Conservation (phyloP, 768 basidiomycete genomes). For the Mycena venus region DNA sequence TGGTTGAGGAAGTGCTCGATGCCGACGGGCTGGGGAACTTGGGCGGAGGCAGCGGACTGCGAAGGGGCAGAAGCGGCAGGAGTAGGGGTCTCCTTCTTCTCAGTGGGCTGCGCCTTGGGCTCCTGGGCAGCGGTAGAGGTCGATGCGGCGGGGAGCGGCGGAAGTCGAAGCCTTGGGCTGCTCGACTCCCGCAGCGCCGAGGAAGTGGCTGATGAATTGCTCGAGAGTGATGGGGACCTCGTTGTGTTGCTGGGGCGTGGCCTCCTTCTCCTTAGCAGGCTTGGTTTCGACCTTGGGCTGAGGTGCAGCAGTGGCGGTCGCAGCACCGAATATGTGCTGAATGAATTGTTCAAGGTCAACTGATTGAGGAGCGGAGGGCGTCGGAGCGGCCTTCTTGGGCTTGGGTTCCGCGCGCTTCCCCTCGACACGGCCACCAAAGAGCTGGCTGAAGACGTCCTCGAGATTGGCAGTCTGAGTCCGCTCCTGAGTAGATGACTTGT, state of each 20-base stretch:
- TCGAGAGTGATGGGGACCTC: slow-evolving; percentile 24
- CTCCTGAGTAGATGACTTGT: neutral
- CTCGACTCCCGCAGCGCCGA: slow-evolving; percentile 17
- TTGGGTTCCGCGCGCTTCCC: neutral
- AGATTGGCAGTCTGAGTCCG: neutral
- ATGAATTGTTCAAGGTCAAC: slow-evolving; percentile 4
- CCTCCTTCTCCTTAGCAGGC: neutral
- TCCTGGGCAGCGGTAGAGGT: neutral
- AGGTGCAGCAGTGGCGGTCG: neutral
- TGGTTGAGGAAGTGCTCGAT: slow-evolving; percentile 8
- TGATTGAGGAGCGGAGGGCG: neutral
- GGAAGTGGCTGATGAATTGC: slow-evolving; percentile 27
- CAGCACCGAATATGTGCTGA: neutral
- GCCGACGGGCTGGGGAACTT: neutral
- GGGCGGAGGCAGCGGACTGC: neutral
- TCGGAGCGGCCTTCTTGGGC: neutral
- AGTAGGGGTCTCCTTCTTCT: neutral
- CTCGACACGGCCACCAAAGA: slow-evolving; percentile 11
- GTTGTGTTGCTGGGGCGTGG: neutral
- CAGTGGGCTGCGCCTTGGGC: neutral
- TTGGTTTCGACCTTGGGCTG: neutral
- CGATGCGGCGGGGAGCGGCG: neutral
- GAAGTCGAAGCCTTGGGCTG: slow-evolving; percentile 5
- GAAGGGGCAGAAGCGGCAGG: neutral
- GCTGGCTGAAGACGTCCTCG: slow-evolving; percentile 3